Evolutionary conservation across 176 grass and related monocot genomes (phyloP).

Genomic region (Chrysopogon serrulatus): DNA sequence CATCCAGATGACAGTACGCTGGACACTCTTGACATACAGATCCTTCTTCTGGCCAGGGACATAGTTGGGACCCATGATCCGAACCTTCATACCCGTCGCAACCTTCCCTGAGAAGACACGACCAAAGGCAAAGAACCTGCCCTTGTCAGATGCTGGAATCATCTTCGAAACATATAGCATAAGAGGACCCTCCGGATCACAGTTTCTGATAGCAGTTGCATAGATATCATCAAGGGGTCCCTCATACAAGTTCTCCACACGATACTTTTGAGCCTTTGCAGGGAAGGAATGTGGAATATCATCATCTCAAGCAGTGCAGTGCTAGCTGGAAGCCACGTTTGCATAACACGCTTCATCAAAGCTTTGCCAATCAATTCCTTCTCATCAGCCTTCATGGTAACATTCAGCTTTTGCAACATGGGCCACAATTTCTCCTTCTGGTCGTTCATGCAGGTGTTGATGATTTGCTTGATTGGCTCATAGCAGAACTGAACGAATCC

Average conservation of each 20-base stretch:
- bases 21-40: not conserved
- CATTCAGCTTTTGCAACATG: no score
- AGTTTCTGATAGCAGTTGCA: not conserved
- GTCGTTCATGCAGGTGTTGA: no score
- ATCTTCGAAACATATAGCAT: not conserved
- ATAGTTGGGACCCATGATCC: not conserved
- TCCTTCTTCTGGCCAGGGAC: not conserved
- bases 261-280: not conserved
- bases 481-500: no score
- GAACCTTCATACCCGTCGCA: not conserved
- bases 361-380: not conserved
- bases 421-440: no score
- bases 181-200: not conserved
- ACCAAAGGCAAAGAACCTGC: no score
- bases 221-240: not conserved
- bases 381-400: not conserved
- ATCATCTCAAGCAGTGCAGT: not conserved
- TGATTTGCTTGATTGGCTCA: no score
- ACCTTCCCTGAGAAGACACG: not conserved
- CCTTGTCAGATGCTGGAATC: no score
- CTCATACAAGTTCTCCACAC: not conserved
- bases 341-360: not conserved
- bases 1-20: not conserved
- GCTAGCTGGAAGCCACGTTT: not conserved
- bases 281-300: not conserved